A percentile compares a stretch with the other conserved stretches of the same genome.
phyloP scores from a whole-genome alignment of 352 stramenopile species.

The Globisporangium polare region DNA sequence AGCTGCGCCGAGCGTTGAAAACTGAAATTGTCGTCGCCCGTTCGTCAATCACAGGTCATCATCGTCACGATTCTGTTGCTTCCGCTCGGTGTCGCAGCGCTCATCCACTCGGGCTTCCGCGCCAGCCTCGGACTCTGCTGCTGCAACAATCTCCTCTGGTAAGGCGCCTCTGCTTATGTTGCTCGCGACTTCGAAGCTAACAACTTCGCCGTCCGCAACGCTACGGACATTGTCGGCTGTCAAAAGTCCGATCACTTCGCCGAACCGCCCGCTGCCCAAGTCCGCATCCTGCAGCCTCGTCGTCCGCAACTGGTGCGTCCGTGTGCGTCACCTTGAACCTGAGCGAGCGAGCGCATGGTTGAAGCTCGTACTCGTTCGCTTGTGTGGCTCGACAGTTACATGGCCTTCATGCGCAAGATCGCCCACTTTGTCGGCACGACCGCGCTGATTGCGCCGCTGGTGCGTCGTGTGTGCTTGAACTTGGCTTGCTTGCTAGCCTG shows the following conservation, averaged over 20 bases:
- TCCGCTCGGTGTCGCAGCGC: constrained; percentile 14
- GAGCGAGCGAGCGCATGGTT: background rate
- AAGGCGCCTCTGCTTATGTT: background rate
- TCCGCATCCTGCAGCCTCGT: constrained; percentile 24
- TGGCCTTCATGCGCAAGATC: constrained; percentile 22
- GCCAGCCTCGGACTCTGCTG: constrained; percentile 30
- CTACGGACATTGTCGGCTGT: background rate
- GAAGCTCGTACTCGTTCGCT: background rate
- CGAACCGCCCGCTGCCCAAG: constrained; percentile 15
- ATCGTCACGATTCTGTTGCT: constrained; percentile 8
- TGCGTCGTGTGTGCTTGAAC: background rate
- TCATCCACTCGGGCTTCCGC: constrained; percentile 24
- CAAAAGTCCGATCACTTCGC: constrained; percentile 19
- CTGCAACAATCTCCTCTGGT: constrained; percentile 32
- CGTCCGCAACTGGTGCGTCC: constrained; percentile 28
- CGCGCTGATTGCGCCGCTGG: constrained; percentile 15
- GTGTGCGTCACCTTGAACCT: background rate
- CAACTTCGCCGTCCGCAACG: background rate
- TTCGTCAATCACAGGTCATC: constrained; percentile 1
- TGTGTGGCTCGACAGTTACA: constrained; percentile 6
- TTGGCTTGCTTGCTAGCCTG: too few species aligned
- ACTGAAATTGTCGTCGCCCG: background rate
- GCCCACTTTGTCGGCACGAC: constrained; percentile 21
- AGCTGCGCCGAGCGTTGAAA: background rate
- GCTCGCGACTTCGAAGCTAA: background rate